A percentile compares a stretch with the other conserved stretches of the same genome.
Evolutionary conservation across 2,329 filamentous ascomycete genomes (phyloP).

Genomic region (Cadophora malorum): DNA sequence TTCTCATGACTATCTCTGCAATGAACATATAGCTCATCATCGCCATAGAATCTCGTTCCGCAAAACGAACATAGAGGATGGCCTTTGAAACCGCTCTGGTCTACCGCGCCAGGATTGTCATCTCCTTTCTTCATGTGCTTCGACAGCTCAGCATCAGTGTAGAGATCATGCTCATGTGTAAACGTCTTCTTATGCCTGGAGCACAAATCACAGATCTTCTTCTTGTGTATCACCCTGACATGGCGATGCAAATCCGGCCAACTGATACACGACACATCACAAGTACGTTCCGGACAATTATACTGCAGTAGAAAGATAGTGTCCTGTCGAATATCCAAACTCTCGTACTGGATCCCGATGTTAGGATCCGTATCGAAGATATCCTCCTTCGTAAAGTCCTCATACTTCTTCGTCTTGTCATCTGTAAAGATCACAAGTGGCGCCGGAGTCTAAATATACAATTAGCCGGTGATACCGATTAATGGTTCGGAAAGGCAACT

Average conservation of each 20-base stretch:
- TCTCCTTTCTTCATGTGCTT: conserved; percentile 92
- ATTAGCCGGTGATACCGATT: no score
- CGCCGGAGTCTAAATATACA: conserved; percentile 60
- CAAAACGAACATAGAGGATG: conserved; percentile 96
- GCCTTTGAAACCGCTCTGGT: conserved; percentile 95
- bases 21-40: conserved; percentile 92
- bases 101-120: conserved; percentile 84
- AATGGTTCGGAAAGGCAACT: conserved; percentile 44
- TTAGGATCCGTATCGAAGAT: conserved; percentile 82
- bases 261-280: conserved; percentile 83
- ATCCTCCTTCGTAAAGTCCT: conserved; percentile 78
- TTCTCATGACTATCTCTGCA: conserved; percentile 93
- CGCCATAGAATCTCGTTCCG: conserved; percentile 89
- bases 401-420: conserved; percentile 78
- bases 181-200: conserved; percentile 97
- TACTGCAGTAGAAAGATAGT: conserved; percentile 87
- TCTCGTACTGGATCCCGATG: conserved; percentile 90
- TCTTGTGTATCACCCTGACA: conserved; percentile 81
- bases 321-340: conserved; percentile 87
- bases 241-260: conserved; percentile 83
- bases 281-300: conserved; percentile 88
- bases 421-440: conserved; percentile 92
- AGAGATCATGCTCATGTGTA: conserved; percentile 95
- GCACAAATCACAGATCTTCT: conserved; percentile 91
- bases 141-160: conserved; percentile 79